Evolutionary conservation across 73 alveolate species (phyloP).

Genomic region (Tetrahymena borealis): DNA sequence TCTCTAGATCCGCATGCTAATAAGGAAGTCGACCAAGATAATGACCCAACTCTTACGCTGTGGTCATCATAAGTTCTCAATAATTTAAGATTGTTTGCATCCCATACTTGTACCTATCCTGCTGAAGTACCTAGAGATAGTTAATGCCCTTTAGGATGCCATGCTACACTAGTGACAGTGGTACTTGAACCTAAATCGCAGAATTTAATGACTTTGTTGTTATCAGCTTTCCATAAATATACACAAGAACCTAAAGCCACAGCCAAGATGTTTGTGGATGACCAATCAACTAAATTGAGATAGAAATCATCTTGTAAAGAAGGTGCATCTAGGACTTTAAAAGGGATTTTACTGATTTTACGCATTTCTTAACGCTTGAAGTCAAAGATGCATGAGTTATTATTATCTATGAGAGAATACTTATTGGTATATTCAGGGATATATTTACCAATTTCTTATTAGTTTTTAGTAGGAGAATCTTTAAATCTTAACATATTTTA

Average conservation of each 20-base stretch:
- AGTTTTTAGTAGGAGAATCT: neutral
- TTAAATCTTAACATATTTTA: neutral
- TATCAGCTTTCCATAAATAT: slow-evolving; percentile 69
- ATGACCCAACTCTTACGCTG: slow-evolving; percentile 90
- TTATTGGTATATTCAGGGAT: neutral
- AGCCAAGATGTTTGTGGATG: slow-evolving; percentile 75
- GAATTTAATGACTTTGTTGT: slow-evolving; percentile 44
- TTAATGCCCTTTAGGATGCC: slow-evolving; percentile 49
- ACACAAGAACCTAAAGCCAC: slow-evolving; percentile 81
- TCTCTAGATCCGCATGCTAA: slow-evolving; percentile 91
- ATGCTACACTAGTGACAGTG: slow-evolving; percentile 34
- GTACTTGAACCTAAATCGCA: slow-evolving; percentile 45
- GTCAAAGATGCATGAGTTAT: neutral
- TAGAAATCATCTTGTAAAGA: slow-evolving; percentile 95
- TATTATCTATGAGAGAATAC: neutral
- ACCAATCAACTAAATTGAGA: slow-evolving; percentile 96
- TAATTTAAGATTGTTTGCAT: slow-evolving; percentile 57
- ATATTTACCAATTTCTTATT: neutral
- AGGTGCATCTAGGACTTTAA: slow-evolving; percentile 99
- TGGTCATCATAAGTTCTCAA: slow-evolving; percentile 84
- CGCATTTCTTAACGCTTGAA: slow-evolving; percentile 16
- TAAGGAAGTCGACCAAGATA: slow-evolving; percentile 87
- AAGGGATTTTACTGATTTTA: slow-evolving; percentile 94
- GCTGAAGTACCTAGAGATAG: slow-evolving; percentile 46
- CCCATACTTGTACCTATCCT: slow-evolving; percentile 73